These are phyloP conservation scores for Thecaphora thlaspeos DNA, from an alignment of 1,284 basidiomycete species.

Conservation along the genomic window DNA sequence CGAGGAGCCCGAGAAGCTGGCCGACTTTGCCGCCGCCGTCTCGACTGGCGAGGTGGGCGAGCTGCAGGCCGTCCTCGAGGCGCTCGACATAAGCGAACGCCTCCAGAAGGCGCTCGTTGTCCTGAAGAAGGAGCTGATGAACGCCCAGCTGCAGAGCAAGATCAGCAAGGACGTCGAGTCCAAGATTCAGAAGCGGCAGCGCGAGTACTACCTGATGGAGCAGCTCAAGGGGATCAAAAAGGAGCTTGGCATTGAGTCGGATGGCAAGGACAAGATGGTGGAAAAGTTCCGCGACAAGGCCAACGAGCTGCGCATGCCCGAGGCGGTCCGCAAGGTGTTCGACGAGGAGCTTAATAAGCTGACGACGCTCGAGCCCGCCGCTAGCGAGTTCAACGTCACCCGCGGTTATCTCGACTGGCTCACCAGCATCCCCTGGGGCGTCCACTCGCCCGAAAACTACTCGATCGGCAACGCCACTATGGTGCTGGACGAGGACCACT, in stretches of 20 bases:
- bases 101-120: constrained; percentile 87
- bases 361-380: constrained; percentile 79
- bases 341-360: constrained; percentile 95
- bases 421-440: constrained; percentile 93
- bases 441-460: constrained; percentile 90
- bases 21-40: constrained; percentile 95
- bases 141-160: constrained; percentile 91
- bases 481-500: constrained; percentile 94
- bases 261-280: constrained; percentile 95
- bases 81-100: constrained; percentile 80
- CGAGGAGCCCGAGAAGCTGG: constrained; percentile 96
- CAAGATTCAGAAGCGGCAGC: constrained; percentile 94
- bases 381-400: constrained; percentile 84
- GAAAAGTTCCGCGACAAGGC: constrained; percentile 94
- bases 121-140: constrained; percentile 97
- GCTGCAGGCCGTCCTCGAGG: constrained; percentile 89
- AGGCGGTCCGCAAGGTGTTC: constrained; percentile 86
- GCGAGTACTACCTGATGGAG: constrained; percentile 98
- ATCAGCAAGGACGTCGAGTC: constrained; percentile 89
- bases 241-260: constrained; percentile 93
- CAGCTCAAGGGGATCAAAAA: constrained; percentile 99
- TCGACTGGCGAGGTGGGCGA: constrained; percentile 86
- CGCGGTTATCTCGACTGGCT: constrained; percentile 58
- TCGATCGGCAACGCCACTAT: constrained; percentile 78
- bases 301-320: constrained; percentile 84